Evolutionary conservation across 495 filamentous ascomycete species (phyloP).

Genomic region (Hyaloscypha hepaticicola): DNA sequence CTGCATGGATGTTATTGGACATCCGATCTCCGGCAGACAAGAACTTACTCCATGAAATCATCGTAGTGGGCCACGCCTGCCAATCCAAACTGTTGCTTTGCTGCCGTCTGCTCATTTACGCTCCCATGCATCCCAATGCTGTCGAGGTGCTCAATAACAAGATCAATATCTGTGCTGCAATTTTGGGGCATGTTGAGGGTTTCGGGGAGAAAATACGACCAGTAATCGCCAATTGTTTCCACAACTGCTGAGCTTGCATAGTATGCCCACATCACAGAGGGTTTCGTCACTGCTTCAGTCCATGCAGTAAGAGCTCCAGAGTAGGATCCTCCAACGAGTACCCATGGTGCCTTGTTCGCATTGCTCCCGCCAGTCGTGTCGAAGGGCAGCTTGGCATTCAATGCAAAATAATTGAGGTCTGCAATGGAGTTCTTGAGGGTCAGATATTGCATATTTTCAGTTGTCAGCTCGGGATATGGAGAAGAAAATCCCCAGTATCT

Average conservation of each 20-base stretch:
- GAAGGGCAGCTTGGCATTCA: slow-evolving; percentile 54
- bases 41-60: slow-evolving; percentile 55
- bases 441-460: slow-evolving; percentile 57
- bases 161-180: slow-evolving; percentile 55
- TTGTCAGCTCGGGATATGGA: slow-evolving; percentile 52
- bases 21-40: not conserved
- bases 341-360: slow-evolving; percentile 57
- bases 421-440: slow-evolving; percentile 60
- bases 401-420: slow-evolving; percentile 62
- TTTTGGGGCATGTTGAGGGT: slow-evolving; percentile 59
- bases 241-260: slow-evolving; percentile 61
- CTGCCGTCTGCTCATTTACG: slow-evolving; percentile 40
- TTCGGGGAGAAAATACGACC: slow-evolving; percentile 63
- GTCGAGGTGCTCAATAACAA: slow-evolving; percentile 57
- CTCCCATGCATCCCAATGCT: slow-evolving; percentile 41
- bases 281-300: slow-evolving; percentile 50
- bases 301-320: slow-evolving; percentile 60
- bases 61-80: slow-evolving; percentile 50
- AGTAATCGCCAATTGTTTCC: slow-evolving; percentile 59
- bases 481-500: slow-evolving; percentile 63
- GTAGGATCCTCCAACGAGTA: slow-evolving; percentile 63
- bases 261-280: slow-evolving; percentile 66
- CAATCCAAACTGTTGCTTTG: slow-evolving; percentile 59
- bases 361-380: slow-evolving; percentile 51
- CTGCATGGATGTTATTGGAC: slow-evolving; percentile 21